Evolutionary conservation across 2,329 filamentous ascomycete genomes (phyloP), one percentile per base, ranked within the genome.

Genomic region (Phialocephala sp.): DNA sequence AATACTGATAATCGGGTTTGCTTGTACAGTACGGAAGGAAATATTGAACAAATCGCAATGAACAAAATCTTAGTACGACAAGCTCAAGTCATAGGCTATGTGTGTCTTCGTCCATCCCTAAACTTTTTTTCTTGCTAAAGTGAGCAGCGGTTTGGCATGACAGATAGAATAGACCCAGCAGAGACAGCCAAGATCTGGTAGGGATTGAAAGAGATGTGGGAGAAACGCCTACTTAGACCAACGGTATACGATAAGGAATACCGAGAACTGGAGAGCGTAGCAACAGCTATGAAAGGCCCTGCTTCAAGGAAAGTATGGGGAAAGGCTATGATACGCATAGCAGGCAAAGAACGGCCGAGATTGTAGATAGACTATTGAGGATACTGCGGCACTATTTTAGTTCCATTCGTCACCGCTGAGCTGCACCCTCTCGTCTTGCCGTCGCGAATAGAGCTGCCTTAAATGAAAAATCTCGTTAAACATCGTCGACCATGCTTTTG

Each of bases 1-100:
- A 37, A 75, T 89, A 20, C 79, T 89, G 1, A 77, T 89, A 35
- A 79, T 87, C 1, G 86, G 86, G 0, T 89, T 89, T 72, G 86
- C 85, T 6, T 86, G 83, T 0, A 77, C 81, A 59, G 83, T 0
- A 77, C 81, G 58, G 80, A 75, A 50, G 83, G 84, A 0, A 75
- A 81, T 8, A 83, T 88, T 77, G 86, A 88, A 72, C 78, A 79
- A 45, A 77, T 87, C 57, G 79, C 80, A 36, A 83, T 85, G 79
- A 87, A 87, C 67, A 77, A 83, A 32, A 75, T 87, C 2, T 72
- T 87, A 50, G 72, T 87, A 41, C 86, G 84, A 69, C 81, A 83
- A 47, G 80, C 80, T 0, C 81, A 79, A n/a, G 71, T 87, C 4
- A 79, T 84, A 39, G 85, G 85, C 50, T 87, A 87, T 74, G 79